A percentile compares a stretch with the other conserved stretches of the same genome.
phyloP scores from a whole-genome alignment of 1,284 basidiomycete genomes.

The Ceratobasidium theobromae region DNA sequence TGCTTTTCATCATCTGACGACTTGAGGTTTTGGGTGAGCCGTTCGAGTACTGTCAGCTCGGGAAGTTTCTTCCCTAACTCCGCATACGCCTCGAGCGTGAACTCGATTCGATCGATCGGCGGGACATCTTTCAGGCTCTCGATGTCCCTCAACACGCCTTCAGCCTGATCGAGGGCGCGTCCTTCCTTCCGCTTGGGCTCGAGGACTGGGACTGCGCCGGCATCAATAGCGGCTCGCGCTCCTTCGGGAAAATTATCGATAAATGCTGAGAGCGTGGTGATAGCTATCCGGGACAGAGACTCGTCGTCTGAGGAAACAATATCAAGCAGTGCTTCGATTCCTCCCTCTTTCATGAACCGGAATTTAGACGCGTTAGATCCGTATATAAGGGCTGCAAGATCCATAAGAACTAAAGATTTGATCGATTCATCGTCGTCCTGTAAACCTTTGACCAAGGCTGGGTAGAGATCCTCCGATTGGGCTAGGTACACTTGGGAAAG shows the following conservation, averaged over 20 bases:
- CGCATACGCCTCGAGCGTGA: constrained; percentile 17
- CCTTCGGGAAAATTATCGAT: constrained; percentile 14
- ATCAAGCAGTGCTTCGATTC: constrained; percentile 7
- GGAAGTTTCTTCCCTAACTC: constrained; percentile 12
- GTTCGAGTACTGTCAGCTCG: background rate
- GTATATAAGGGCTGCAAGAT: background rate
- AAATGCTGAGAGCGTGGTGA: background rate
- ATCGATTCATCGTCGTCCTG: background rate
- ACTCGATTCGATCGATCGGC: constrained; percentile 16
- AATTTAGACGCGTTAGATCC: background rate
- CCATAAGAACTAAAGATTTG: background rate
- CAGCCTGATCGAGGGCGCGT: background rate
- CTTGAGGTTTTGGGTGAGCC: constrained; percentile 7
- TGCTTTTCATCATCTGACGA: constrained; percentile 16
- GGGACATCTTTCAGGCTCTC: background rate
- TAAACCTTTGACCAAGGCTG: background rate
- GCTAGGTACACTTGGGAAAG: background rate
- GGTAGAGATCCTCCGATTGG: constrained; percentile 7
- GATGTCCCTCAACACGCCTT: background rate
- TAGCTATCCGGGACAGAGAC: background rate
- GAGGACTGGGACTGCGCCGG: background rate
- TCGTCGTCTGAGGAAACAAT: background rate
- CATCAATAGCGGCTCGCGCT: background rate
- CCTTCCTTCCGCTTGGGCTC: background rate
- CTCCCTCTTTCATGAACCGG: constrained; percentile 7